These are phyloP conservation scores for Ustilago vetiveriae DNA, from an alignment of 1,284 basidiomycete species.

Conservation along the genomic window DNA sequence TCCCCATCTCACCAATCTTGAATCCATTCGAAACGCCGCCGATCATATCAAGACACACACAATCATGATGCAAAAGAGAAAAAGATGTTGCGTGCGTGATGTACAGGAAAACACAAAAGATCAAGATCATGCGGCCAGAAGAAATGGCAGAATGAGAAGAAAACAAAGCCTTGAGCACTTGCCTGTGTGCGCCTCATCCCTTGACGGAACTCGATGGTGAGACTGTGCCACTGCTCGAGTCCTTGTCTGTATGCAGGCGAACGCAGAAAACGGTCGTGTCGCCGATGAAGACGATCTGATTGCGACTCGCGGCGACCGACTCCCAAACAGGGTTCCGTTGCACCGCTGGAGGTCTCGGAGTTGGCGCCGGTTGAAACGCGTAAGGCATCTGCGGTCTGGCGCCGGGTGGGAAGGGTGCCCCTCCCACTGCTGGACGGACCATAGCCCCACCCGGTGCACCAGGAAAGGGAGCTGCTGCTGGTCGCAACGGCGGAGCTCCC, in stretches of 20 bases:
- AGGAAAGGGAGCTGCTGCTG: conserved; percentile 25
- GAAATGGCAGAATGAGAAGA: too few species aligned
- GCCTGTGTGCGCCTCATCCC: too few species aligned
- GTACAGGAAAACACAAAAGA: conserved; percentile 7
- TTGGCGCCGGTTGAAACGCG: conserved; percentile 38
- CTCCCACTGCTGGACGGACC: conserved; percentile 18
- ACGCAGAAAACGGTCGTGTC: conserved; percentile 61
- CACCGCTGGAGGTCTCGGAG: conserved; percentile 39
- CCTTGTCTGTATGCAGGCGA: conserved; percentile 47
- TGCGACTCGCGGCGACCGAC: conserved; percentile 58
- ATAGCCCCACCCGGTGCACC: conserved; percentile 28
- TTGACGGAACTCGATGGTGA: conserved; percentile 37
- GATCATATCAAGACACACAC: background rate
- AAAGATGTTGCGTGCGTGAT: conserved; percentile 24
- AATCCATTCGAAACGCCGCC: background rate
- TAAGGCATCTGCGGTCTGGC: conserved; percentile 46
- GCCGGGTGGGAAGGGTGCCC: conserved; percentile 23
- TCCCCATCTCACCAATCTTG: background rate
- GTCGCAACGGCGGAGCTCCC: conserved; percentile 31
- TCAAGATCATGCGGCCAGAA: too few species aligned
- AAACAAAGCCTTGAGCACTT: too few species aligned
- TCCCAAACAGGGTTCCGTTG: conserved; percentile 63
- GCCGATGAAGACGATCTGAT: conserved; percentile 64
- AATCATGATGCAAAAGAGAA: background rate
- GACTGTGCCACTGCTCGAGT: conserved; percentile 26